A percentile compares a stretch with the other conserved stretches of the same genome.
Evolutionary conservation across 2,329 filamentous ascomycete genomes (phyloP).

Genomic region (Sporothrix globosa): DNA sequence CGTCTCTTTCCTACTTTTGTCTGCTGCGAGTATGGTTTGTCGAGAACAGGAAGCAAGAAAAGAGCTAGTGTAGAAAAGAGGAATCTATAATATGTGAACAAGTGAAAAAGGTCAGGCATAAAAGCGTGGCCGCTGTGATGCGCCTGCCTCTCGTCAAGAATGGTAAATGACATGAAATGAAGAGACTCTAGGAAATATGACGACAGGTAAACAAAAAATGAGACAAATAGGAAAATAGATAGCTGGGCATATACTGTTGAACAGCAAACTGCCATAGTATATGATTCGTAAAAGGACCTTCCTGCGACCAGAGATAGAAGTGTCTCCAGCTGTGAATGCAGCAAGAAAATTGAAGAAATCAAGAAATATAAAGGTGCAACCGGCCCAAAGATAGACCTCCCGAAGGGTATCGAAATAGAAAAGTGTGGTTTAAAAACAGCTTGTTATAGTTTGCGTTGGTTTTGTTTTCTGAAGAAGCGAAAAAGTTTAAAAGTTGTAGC

Average conservation of each 20-base stretch:
- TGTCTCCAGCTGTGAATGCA: not conserved
- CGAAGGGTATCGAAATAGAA: slow-evolving; percentile 53
- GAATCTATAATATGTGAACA: slow-evolving; percentile 34
- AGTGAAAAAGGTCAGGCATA: slow-evolving; percentile 20
- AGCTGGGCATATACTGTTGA: slow-evolving; percentile 18
- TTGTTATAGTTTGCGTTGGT: slow-evolving; percentile 20
- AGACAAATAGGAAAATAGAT: slow-evolving; percentile 32
- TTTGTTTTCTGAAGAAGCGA: slow-evolving; percentile 34
- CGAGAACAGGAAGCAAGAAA: slow-evolving; percentile 21
- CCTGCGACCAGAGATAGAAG: not conserved
- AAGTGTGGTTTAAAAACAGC: slow-evolving; percentile 31
- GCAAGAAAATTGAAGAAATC: slow-evolving; percentile 28
- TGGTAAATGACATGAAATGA: slow-evolving; percentile 34
- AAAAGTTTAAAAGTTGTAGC: slow-evolving; percentile 39
- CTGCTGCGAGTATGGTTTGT: not conserved
- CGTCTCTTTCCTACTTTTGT: slow-evolving; percentile 16
- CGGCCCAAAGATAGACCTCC: slow-evolving; percentile 43
- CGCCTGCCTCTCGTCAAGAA: slow-evolving; percentile 27
- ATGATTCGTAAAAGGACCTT: slow-evolving; percentile 31
- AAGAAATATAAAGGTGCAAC: slow-evolving; percentile 35
- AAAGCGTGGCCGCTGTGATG: slow-evolving; percentile 10
- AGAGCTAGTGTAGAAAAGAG: slow-evolving; percentile 29
- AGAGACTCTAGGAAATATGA: slow-evolving; percentile 28
- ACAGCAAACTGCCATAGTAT: slow-evolving; percentile 28
- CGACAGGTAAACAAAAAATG: slow-evolving; percentile 4